Conservation (phyloP, 1,284 basidiomycete species). For the Moesziomyces aphidis region DNA sequence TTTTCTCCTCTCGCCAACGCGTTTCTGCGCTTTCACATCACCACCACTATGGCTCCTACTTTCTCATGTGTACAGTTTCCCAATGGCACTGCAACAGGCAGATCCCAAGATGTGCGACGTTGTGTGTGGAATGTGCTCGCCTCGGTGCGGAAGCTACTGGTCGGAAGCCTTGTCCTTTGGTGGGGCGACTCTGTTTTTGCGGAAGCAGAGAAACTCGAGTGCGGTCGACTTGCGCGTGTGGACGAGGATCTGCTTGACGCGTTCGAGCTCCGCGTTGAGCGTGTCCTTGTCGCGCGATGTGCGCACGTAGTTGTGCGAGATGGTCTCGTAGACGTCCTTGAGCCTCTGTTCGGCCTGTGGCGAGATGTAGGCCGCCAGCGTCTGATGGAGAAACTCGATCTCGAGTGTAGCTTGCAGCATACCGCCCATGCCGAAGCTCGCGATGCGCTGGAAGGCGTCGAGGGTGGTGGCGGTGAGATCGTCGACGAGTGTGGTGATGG, state of each 20-base stretch:
- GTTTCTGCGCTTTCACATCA: no score
- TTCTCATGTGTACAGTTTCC: no score
- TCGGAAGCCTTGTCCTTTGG: slow-evolving; percentile 3
- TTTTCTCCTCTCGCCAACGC: no score
- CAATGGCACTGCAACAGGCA: no score
- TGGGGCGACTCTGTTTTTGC: slow-evolving; percentile 15
- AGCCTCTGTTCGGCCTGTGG: slow-evolving; percentile 82
- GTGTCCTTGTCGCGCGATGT: slow-evolving; percentile 30
- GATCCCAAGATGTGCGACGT: no score
- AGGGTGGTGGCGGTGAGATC: slow-evolving; percentile 84
- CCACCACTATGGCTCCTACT: no score
- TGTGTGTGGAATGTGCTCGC: background rate
- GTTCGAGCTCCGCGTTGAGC: slow-evolving; percentile 79
- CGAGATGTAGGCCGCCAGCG: slow-evolving; percentile 86
- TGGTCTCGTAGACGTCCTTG: slow-evolving; percentile 91
- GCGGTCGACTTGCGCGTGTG: slow-evolving; percentile 89
- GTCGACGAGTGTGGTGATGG: slow-evolving; percentile 84
- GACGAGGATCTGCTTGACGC: slow-evolving; percentile 87
- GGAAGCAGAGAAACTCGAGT: slow-evolving; percentile 87
- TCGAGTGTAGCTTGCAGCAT: slow-evolving; percentile 99
- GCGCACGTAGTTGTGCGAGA: slow-evolving; percentile 82
- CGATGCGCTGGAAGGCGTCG: slow-evolving; percentile 84
- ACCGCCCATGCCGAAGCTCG: slow-evolving; percentile 94
- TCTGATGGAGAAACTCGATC: slow-evolving; percentile 98
- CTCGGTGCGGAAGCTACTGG: background rate